These are phyloP conservation scores for Metschnikowia picachoensis DNA, from an alignment of 805 yeast species.

Conservation along the genomic window DNA sequence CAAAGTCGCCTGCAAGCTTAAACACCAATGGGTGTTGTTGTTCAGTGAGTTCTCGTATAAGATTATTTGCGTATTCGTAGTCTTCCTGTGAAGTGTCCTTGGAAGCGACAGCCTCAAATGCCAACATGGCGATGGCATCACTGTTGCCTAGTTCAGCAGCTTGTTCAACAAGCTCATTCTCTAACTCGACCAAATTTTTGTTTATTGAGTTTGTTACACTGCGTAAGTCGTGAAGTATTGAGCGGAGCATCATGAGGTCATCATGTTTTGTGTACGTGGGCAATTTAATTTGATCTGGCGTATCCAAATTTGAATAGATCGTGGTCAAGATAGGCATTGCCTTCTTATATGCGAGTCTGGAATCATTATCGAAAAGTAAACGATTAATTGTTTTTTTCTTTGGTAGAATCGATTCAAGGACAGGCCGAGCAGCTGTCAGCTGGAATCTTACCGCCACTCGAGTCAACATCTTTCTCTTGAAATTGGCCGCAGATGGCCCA, in stretches of 20 bases:
- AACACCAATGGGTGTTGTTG: conserved; percentile 68
- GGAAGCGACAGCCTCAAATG: conserved; percentile 56
- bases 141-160: conserved; percentile 82
- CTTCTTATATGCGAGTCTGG: conserved; percentile 50
- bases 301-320: conserved; percentile 46
- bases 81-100: conserved; percentile 44
- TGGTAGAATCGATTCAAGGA: conserved; percentile 44
- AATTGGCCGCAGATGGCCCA: too few relatives aligned
- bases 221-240: conserved; percentile 60
- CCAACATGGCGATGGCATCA: conserved; percentile 72
- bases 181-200: conserved; percentile 54
- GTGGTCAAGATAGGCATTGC: conserved; percentile 50
- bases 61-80: conserved; percentile 54
- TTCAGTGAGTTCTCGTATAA: conserved; percentile 55
- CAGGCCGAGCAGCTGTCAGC: conserved; percentile 20
- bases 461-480: conserved; percentile 1
- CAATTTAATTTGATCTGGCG: conserved; percentile 32
- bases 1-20: conserved; percentile 77
- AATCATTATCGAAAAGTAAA: conserved; percentile 63
- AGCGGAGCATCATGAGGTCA: conserved; percentile 67
- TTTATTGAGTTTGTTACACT: conserved; percentile 57
- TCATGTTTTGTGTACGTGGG: conserved; percentile 49
- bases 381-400: conserved; percentile 52
- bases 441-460: conserved; percentile 3
- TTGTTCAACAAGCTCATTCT: conserved; percentile 68